A percentile compares a stretch with the other conserved stretches of the same genome.
These are phyloP conservation scores for Phyllosticta ampelicida DNA, from an alignment of 2,329 filamentous ascomycete species.

Conservation along the genomic window DNA sequence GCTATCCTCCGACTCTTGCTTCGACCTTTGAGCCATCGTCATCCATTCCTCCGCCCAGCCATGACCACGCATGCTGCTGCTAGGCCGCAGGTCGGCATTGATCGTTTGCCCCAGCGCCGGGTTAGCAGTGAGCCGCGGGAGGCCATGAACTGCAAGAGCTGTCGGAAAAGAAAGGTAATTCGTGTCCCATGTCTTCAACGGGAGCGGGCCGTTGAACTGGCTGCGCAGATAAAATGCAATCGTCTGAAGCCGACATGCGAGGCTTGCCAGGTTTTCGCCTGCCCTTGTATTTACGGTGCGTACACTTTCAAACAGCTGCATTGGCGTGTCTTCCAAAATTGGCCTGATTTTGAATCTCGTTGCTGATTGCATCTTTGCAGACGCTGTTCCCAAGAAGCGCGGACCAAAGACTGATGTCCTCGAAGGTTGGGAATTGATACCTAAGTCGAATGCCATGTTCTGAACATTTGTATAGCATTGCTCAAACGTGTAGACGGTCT, in stretches of 20 bases:
- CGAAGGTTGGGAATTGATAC: slow-evolving; percentile 34
- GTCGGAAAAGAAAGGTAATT: slow-evolving; percentile 79
- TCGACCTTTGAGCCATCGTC: not conserved
- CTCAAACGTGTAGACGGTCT: slow-evolving; percentile 77
- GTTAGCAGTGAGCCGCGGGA: slow-evolving; percentile 68
- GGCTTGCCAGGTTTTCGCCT: slow-evolving; percentile 82
- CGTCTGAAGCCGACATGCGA: slow-evolving; percentile 74
- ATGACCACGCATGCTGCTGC: slow-evolving; percentile 26
- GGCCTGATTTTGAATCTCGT: slow-evolving; percentile 2
- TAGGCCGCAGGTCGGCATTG: slow-evolving; percentile 69
- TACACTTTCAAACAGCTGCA: slow-evolving; percentile 8
- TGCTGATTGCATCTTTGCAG: slow-evolving; percentile 33
- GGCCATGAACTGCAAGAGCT: slow-evolving; percentile 94
- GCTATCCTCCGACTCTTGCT: not conserved
- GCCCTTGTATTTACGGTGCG: slow-evolving; percentile 76
- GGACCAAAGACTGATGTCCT: slow-evolving; percentile 84
- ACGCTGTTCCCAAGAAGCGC: slow-evolving; percentile 81
- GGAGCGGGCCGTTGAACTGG: slow-evolving; percentile 6
- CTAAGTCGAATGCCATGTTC: not conserved
- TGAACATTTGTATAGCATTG: slow-evolving; percentile 40
- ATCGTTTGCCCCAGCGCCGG: slow-evolving; percentile 61
- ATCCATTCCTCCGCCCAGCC: not conserved
- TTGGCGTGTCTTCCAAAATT: not conserved
- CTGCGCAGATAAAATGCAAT: slow-evolving; percentile 76
- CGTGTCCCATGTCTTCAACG: slow-evolving; percentile 2